Conservation (phyloP, 179 eudicot species). For the Silene noctiflora region DNA sequence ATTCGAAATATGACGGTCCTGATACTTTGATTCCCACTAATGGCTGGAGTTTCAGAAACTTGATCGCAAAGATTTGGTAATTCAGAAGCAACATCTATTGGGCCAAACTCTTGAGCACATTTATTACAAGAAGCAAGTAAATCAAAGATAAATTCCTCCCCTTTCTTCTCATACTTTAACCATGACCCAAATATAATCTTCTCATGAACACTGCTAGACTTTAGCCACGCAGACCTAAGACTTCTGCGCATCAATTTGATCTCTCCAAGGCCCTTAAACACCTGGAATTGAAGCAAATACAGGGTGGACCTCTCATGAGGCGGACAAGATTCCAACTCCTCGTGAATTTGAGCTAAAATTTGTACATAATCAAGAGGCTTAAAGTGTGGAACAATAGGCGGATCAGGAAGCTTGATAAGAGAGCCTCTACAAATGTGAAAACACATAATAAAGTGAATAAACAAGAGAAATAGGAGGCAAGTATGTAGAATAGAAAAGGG, state of each 20-base stretch:
- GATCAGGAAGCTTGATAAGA: conserved; percentile 84
- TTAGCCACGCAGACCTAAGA: conserved; percentile 78
- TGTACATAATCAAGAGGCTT: conserved; percentile 94
- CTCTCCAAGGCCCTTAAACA: conserved; percentile 94
- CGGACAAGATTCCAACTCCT: conserved; percentile 76
- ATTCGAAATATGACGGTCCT: conserved; percentile 60
- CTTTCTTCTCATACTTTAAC: conserved; percentile 90
- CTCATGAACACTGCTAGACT: conserved; percentile 72
- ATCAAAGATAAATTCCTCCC: conserved; percentile 69
- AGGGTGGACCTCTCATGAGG: conserved; percentile 54
- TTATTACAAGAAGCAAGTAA: conserved; percentile 70
- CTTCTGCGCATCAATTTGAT: conserved; percentile 82
- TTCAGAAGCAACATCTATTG: conserved; percentile 68
- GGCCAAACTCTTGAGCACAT: conserved; percentile 62
- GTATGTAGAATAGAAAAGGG: not conserved
- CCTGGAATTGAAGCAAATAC: conserved; percentile 79
- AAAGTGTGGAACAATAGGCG: conserved; percentile 68
- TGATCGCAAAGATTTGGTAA: conserved; percentile 32
- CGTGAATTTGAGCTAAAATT: conserved; percentile 89
- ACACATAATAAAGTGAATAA: conserved; percentile 17
- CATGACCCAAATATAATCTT: conserved; percentile 81
- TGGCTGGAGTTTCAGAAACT: conserved; percentile 17
- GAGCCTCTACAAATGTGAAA: conserved; percentile 70
- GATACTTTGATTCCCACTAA: conserved; percentile 22
- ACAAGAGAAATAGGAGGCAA: no score